Percentiles rank a stretch among this genome's conserved stretches.
Evolutionary conservation across 352 stramenopile species (phyloP).

Genomic region (Pythium folliculosum): DNA sequence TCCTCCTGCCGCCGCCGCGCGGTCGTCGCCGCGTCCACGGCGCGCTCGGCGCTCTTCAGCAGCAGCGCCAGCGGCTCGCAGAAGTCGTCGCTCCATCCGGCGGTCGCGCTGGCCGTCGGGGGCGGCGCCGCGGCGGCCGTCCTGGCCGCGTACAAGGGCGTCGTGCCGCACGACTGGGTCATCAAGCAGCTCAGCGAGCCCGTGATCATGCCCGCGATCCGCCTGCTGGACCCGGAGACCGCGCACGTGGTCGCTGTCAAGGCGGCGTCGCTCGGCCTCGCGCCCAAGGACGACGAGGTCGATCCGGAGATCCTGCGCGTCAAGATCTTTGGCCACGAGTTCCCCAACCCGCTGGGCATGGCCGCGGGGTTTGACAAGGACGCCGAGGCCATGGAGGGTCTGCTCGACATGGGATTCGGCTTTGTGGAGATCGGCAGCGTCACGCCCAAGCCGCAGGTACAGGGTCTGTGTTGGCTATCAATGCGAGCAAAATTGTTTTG

Average conservation of each 20-base stretch:
- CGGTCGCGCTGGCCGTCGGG: conserved; percentile 24
- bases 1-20: conserved; percentile 18
- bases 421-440: conserved; percentile 67
- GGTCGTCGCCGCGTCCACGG: not conserved
- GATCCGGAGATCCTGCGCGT: conserved; percentile 64
- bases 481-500: conserved; percentile 3
- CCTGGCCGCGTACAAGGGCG: conserved; percentile 60
- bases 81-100: conserved; percentile 27
- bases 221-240: conserved; percentile 83
- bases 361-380: conserved; percentile 99
- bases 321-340: conserved; percentile 64
- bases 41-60: conserved; percentile 27
- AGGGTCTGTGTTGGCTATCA: not conserved
- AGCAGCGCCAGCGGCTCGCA: conserved; percentile 2
- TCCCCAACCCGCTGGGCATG: conserved; percentile 94
- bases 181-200: conserved; percentile 71
- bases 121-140: conserved; percentile 56
- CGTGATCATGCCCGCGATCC: conserved; percentile 77
- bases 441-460: conserved; percentile 90
- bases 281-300: conserved; percentile 54
- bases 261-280: conserved; percentile 68
- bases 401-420: conserved; percentile 74
- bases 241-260: conserved; percentile 87
- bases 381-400: conserved; percentile 90
- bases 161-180: conserved; percentile 76